These are phyloP conservation scores for Phytophthora macrochlamydospora DNA, from an alignment of 352 stramenopile species.

Conservation along the genomic window DNA sequence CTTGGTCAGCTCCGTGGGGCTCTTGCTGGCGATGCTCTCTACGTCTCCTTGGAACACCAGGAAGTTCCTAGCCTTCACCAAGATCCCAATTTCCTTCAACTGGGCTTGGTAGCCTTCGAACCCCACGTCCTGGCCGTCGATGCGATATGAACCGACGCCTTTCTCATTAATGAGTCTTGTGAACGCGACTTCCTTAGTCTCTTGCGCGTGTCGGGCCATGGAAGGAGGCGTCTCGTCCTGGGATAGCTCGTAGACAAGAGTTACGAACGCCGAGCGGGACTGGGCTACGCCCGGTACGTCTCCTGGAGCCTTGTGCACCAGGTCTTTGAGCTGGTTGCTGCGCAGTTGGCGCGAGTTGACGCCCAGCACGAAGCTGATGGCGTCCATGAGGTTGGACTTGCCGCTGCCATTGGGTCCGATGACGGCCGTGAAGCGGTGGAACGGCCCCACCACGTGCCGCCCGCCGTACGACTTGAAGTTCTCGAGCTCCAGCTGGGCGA, in stretches of 20 bases:
- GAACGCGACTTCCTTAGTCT: conserved; percentile 87
- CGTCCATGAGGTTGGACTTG: conserved; percentile 96
- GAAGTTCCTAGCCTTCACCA: conserved; percentile 99
- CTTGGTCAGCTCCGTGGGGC: conserved; percentile 95
- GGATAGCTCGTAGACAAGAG: conserved; percentile 93
- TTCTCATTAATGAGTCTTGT: conserved; percentile 93
- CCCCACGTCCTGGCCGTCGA: conserved; percentile 80
- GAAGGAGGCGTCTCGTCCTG: conserved; percentile 59
- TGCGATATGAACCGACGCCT: conserved; percentile 85
- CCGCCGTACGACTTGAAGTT: conserved; percentile 99
- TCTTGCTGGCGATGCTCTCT: conserved; percentile 97
- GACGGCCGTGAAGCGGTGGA: conserved; percentile 97
- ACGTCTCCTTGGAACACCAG: conserved; percentile 99
- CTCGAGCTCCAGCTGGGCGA: conserved; percentile 95
- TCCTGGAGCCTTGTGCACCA: conserved; percentile 91
- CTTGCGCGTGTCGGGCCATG: conserved; percentile 22
- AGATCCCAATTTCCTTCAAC: conserved; percentile 96
- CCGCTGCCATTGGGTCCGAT: conserved; percentile 97
- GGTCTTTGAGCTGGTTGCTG: conserved; percentile 95
- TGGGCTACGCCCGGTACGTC: conserved; percentile 41
- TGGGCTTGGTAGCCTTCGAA: conserved; percentile 94
- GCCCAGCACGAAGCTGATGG: conserved; percentile 98
- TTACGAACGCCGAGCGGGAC: conserved; percentile 85
- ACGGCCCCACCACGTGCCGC: conserved; percentile 94
- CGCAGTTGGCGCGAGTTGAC: conserved; percentile 96